Evolutionary conservation across 495 filamentous ascomycete genomes (phyloP).

Genomic region (Xylaria nigripes): DNA sequence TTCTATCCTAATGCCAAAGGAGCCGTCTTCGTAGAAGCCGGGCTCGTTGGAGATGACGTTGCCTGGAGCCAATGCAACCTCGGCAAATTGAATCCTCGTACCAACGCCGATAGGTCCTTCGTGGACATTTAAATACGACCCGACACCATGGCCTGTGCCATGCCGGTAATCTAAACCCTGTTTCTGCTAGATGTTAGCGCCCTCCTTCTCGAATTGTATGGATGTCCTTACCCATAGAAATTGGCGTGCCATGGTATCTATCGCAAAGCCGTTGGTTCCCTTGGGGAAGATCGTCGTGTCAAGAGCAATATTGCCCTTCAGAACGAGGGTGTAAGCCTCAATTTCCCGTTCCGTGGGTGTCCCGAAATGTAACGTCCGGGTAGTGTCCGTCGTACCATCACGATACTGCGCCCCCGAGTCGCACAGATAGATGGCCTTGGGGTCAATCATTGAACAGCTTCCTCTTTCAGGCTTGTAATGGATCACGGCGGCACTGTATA

Average conservation of each 20-base stretch:
- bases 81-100: conserved; percentile 80
- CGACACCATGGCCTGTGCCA: conserved; percentile 94
- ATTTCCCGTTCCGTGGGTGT: conserved; percentile 76
- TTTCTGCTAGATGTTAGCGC: conserved; percentile 33
- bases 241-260: conserved; percentile 85
- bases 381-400: conserved; percentile 96
- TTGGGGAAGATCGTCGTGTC: conserved; percentile 88
- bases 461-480: conserved; percentile 92
- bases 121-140: conserved; percentile 88
- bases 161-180: conserved; percentile 92
- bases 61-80: conserved; percentile 81
- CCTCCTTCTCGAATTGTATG: background rate
- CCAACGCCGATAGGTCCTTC: conserved; percentile 97
- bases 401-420: conserved; percentile 94
- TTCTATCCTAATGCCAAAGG: conserved; percentile 97
- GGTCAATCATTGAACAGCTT: conserved; percentile 76
- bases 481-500: conserved; percentile 68
- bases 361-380: conserved; percentile 87
- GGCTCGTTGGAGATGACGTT: conserved; percentile 95
- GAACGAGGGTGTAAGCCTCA: conserved; percentile 87
- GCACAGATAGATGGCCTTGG: conserved; percentile 83
- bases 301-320: conserved; percentile 92
- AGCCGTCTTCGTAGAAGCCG: conserved; percentile 96
- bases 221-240: conserved; percentile 68
- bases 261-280: conserved; percentile 84